These are phyloP conservation scores for Hagleromyces aurorensis DNA, from an alignment of 805 yeast species.

Conservation along the genomic window DNA sequence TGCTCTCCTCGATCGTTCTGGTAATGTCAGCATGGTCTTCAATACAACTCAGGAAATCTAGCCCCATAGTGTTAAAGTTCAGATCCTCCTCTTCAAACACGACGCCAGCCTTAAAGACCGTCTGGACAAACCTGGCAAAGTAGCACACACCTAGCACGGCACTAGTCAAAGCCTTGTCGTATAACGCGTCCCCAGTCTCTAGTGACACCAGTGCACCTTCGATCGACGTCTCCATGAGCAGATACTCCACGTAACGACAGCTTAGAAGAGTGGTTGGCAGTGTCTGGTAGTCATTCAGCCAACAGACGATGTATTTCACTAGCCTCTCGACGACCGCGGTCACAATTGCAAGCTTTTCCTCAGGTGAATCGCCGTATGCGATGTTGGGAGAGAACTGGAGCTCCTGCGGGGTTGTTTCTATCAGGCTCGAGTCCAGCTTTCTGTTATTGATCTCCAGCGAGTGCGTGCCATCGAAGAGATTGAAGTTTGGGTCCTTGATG, in stretches of 20 bases:
- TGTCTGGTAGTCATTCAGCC: conserved; percentile 66
- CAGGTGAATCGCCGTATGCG: conserved; percentile 14
- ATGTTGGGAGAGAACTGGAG: conserved; percentile 37
- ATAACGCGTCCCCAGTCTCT: conserved; percentile 27
- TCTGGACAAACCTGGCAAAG: conserved; percentile 40
- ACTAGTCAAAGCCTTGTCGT: conserved; percentile 44
- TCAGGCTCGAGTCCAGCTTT: conserved; percentile 69
- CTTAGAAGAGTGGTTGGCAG: conserved; percentile 72
- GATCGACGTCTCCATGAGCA: conserved; percentile 37
- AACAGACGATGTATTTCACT: conserved; percentile 48
- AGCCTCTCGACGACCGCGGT: conserved; percentile 48
- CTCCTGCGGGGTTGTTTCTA: conserved; percentile 41
- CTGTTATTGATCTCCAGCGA: conserved; percentile 73
- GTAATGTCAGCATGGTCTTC: conserved; percentile 18
- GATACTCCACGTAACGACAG: conserved; percentile 60
- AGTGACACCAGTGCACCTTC: conserved; percentile 12
- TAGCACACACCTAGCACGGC: conserved; percentile 47
- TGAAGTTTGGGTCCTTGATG: conserved; percentile 50
- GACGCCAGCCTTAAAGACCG: conserved; percentile 47
- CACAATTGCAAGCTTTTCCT: conserved; percentile 35
- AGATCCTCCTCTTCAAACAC: conserved; percentile 71
- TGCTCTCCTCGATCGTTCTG: conserved; percentile 28
- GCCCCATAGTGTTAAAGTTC: conserved; percentile 54
- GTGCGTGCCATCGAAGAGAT: conserved; percentile 74
- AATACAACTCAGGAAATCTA: conserved; percentile 32